Base-by-base conservation (phyloP, 768 basidiomycete genomes). In the Tremella fuciformis region DNA sequence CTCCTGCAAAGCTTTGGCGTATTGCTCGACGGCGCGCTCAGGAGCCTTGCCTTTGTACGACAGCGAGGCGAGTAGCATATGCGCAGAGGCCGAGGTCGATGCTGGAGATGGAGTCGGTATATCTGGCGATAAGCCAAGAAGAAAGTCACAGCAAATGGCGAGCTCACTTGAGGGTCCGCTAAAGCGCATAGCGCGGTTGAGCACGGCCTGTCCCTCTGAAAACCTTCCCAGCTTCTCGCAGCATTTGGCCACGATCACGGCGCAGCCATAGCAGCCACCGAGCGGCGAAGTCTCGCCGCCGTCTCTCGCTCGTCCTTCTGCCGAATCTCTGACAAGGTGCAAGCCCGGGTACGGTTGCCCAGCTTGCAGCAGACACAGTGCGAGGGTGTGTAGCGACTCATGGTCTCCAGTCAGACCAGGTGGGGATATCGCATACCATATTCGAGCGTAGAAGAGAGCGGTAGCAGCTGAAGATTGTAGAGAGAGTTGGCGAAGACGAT, bases 171-270 rank as follows among this genome's bases (percentile, higher is more conserved):
- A 59, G 13, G 59, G 58, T 7, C 47, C 54, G 15, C 66, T 57
- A 37, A 59, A 24, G 40, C 56, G 49, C 22, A 74, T 6, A 0
- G 73, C 69, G 21, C 67, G 57, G 39, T 66, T 61, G 25, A 71
- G 38, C 3, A 71, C 66, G 13, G 51, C 53, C 42, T 68, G 62
- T 9, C 73, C 70, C 51, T 70, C 68, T 19, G 52, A 55, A 57
- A 48, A 68, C 49, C 69, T 54, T 50, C 64, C 66, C 15, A 73
- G 26, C n/a, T 50, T 60, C 56, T 69, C 57, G 55, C 73, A 75
- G 15, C 68, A 73, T 39, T 55, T 63, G 1, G 70, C 70, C 13
- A 73, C 58, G 48, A 76, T 73, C 50, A 72, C 38, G 0, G 71
- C 75, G 57, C 75, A 75, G 21, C 55, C 70, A 34, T 64, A 58